Percentiles rank a stretch among this genome's conserved stretches.
phyloP scores from a whole-genome alignment of 2,329 filamentous ascomycete genomes.

The Pyrenochaeta sp. region DNA sequence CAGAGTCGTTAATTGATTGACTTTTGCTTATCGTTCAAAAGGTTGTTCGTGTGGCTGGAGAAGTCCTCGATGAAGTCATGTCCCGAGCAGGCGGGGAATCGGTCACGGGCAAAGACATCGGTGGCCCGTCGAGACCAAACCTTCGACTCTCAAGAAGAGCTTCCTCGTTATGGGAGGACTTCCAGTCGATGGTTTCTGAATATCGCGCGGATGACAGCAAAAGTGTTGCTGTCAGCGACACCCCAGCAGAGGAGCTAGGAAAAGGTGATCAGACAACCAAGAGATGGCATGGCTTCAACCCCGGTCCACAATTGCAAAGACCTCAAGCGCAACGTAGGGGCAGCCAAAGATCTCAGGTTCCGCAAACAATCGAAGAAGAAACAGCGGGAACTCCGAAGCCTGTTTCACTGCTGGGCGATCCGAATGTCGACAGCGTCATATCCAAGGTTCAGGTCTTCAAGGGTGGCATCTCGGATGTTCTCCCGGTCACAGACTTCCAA shows the following conservation, averaged over 20 bases:
- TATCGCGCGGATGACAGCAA: constrained; percentile 25
- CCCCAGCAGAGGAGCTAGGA: constrained; percentile 15
- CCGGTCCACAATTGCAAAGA: constrained; percentile 8
- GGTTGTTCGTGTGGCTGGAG: constrained; percentile 44
- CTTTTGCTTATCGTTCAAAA: constrained; percentile 16
- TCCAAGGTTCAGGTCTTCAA: constrained; percentile 46
- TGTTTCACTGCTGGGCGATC: constrained; percentile 40
- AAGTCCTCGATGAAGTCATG: constrained; percentile 46
- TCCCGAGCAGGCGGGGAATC: constrained; percentile 36
- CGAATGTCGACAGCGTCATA: constrained; percentile 44
- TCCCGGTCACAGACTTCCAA: constrained; percentile 46
- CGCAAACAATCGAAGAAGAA: constrained; percentile 37
- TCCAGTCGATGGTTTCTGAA: constrained; percentile 40
- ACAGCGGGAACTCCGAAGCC: constrained; percentile 29
- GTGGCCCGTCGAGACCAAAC: constrained; percentile 21
- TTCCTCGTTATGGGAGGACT: constrained; percentile 36
- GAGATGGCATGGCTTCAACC: constrained; percentile 34
- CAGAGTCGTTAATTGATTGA: neutral
- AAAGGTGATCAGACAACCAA: constrained; percentile 29
- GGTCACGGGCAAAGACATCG: constrained; percentile 18
- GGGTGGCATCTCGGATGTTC: constrained; percentile 42
- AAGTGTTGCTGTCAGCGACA: constrained; percentile 9
- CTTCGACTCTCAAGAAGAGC: constrained; percentile 25
- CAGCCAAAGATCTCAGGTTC: constrained; percentile 24
- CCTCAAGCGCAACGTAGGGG: constrained; percentile 17